Evolutionary conservation across 805 yeast species (phyloP), one percentile per base, ranked within the genome.

Genomic region (Candida maesae): DNA sequence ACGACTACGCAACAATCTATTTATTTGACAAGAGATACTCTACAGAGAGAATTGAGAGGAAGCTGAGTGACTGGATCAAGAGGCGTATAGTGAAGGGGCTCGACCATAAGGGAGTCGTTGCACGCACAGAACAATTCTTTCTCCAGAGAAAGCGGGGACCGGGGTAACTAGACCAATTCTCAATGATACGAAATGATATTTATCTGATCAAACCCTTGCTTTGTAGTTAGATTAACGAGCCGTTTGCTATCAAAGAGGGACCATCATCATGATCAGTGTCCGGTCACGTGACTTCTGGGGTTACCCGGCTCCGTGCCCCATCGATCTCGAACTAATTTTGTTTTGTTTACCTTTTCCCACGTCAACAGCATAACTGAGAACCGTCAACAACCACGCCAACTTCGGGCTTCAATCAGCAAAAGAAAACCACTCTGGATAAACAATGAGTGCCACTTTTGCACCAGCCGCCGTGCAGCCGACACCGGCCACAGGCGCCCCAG

Each of bases 1-100:
- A 74, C 31, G 98, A 91, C 61, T 89, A 84, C 56, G 81, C 97
- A 0, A 73, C 77, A 13, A 82, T 91, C 6, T 78, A 76, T 50
- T 65, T 90, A 29, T 52, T 89, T 13, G 98, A 91, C 58, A 61
- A 60, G 24, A 66, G 97, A 39, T 91, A 74, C 48, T 53, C 52
- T 2, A 56, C 58, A 3, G 50, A 53, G 2, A 59, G 66, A 21
- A 78, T 86, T 14, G 77, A 73, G 47, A 41, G 47, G 0, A 85
- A 85, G 54, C 59, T 89, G 25, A 82, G 93, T 26, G 73, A 73
- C 3, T 89, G 96, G 96, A 81, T 89, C 21, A 60, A 68, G 27
- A 67, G 67, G n/a, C 59, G 76, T 35, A 49, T 69, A 23, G 53
- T 55, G 23, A 41, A 46, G 13, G 50, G 55, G 12, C 14, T 33